Conservation (phyloP, 495 filamentous ascomycete genomes). For the Chaetomidium leptoderma region DNA sequence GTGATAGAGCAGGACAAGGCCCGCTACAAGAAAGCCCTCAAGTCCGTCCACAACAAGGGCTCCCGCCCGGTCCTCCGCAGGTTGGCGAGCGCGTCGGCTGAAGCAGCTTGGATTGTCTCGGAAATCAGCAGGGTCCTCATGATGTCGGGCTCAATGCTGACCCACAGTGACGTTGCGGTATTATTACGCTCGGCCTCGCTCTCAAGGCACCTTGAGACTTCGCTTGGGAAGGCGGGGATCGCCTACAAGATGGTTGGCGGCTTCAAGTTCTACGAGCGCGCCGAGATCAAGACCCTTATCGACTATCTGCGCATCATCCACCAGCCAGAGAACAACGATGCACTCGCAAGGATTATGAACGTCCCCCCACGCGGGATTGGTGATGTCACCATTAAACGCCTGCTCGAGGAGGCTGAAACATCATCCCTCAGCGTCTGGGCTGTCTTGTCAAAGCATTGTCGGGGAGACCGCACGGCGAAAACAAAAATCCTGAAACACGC, state of each 20-base stretch:
- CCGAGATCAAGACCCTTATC: conserved; percentile 82
- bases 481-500: conserved; percentile 65
- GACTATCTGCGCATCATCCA: conserved; percentile 86
- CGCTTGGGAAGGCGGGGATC: conserved; percentile 79
- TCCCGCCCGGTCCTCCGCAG: conserved; percentile 79
- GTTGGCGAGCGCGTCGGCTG: conserved; percentile 64
- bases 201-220: conserved; percentile 78
- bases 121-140: conserved; percentile 72
- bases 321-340: conserved; percentile 86
- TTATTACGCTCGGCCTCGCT: conserved; percentile 78
- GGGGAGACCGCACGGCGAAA: conserved; percentile 61
- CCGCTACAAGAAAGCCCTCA: conserved; percentile 71
- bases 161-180: conserved; percentile 76
- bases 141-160: conserved; percentile 68
- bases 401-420: conserved; percentile 71
- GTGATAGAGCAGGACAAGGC: conserved; percentile 89
- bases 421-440: conserved; percentile 69
- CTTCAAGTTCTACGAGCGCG: conserved; percentile 83
- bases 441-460: conserved; percentile 62
- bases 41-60: conserved; percentile 76
- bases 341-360: conserved; percentile 80
- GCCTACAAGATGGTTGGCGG: conserved; percentile 94
- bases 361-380: conserved; percentile 77
- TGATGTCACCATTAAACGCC: conserved; percentile 66
- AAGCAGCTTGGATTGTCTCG: conserved; percentile 83